Percentiles rank a stretch among this genome's conserved stretches.
phyloP scores from a whole-genome alignment of 169 alveolate genomes.

The Plasmodium coatneyi region DNA sequence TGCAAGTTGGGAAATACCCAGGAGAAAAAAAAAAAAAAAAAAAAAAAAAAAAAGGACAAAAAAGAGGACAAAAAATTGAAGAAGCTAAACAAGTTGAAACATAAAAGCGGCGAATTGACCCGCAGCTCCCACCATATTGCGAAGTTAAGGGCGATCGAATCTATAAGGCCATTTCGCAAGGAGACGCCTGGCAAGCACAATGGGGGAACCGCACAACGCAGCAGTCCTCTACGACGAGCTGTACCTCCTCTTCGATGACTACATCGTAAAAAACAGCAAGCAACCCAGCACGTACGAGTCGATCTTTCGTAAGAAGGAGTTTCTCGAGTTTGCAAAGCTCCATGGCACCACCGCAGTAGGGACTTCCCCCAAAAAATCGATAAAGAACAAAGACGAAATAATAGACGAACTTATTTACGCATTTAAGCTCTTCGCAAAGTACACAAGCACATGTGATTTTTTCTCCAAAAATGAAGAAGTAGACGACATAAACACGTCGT shows the following conservation, averaged over 20 bases:
- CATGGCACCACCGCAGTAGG: background rate
- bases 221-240: constrained; percentile 15
- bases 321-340: background rate
- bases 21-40: background rate
- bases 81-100: background rate
- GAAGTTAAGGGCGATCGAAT: too few species aligned
- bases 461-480: constrained; percentile 54
- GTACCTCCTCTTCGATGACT: constrained; percentile 34
- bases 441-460: constrained; percentile 11
- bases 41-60: background rate
- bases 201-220: background rate
- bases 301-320: constrained; percentile 29
- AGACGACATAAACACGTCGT: constrained; percentile 36
- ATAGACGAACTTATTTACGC: constrained; percentile 48
- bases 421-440: constrained; percentile 20
- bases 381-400: constrained; percentile 39
- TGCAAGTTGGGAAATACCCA: background rate
- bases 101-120: background rate
- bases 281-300: background rate
- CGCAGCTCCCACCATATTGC: background rate
- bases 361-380: background rate
- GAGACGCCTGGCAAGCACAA: background rate
- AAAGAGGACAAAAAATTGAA: background rate
- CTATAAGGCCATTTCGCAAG: too few species aligned
- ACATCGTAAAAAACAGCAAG: constrained; percentile 14